These are phyloP conservation scores for Polyporus tsugae DNA, from an alignment of 1,284 basidiomycete genomes.

Conservation along the genomic window DNA sequence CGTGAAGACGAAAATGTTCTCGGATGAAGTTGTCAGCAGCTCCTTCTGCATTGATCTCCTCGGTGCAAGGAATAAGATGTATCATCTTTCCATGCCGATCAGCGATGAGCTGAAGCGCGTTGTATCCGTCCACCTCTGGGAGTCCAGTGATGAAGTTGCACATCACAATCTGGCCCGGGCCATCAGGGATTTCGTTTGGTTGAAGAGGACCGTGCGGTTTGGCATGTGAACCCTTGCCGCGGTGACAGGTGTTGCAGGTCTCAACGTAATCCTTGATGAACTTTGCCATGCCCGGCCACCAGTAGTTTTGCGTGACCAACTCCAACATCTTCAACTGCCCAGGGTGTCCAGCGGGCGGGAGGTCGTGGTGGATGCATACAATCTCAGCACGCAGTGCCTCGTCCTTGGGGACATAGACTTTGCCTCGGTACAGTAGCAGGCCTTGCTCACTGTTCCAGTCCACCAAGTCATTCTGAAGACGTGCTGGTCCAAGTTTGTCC, in stretches of 20 bases:
- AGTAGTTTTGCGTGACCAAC: slow-evolving; percentile 6
- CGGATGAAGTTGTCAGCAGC: slow-evolving; percentile 13
- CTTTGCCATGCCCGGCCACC: slow-evolving; percentile 38
- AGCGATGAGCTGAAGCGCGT: slow-evolving; percentile 33
- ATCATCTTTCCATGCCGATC: slow-evolving; percentile 20
- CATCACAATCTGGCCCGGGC: slow-evolving; percentile 33
- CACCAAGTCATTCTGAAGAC: neutral
- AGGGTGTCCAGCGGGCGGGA: neutral
- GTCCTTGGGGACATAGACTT: slow-evolving; percentile 35
- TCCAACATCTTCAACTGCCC: slow-evolving; percentile 2
- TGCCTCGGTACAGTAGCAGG: slow-evolving; percentile 45
- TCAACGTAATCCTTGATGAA: slow-evolving; percentile 44
- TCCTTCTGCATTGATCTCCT: slow-evolving; percentile 23
- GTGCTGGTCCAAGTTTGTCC: neutral
- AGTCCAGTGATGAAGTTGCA: slow-evolving; percentile 46
- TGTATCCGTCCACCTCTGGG: slow-evolving; percentile 41
- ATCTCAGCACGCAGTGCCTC: neutral
- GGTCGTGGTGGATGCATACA: slow-evolving; percentile 6
- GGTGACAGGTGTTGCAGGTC: slow-evolving; percentile 49
- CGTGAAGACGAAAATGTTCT: slow-evolving; percentile 32
- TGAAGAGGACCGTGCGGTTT: slow-evolving; percentile 18
- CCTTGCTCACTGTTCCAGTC: slow-evolving; percentile 3
- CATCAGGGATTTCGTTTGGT: slow-evolving; percentile 13
- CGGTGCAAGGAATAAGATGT: slow-evolving; percentile 12
- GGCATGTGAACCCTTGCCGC: slow-evolving; percentile 40